Evolutionary conservation across 768 basidiomycete genomes (phyloP), one percentile per base, ranked within the genome.

Genomic region (Leccinellum luteum): DNA sequence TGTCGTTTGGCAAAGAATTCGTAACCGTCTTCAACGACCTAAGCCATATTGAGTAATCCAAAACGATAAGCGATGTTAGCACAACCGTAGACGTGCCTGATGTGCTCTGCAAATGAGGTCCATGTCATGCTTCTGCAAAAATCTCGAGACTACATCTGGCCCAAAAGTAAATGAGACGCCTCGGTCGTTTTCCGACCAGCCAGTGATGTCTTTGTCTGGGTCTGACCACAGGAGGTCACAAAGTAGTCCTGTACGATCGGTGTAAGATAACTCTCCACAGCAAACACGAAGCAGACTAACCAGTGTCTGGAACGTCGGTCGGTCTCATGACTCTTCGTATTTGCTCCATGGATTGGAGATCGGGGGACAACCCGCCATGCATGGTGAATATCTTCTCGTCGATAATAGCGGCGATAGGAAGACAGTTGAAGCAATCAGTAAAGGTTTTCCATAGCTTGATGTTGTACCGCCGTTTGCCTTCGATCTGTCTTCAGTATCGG

Each of bases 381-480:
- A 98, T 98, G 51, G 94, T 97, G 76, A 99, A 98, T 73, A 99
- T 99, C 80, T 98, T 99, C 78, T 98, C 96, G 77, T 98, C 96
- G 73, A 99, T 98, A 76, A 99, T 98, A 66, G 96, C 96, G 49
- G 96, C 96, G 73, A 99, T 98, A 35, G 96, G 96, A 64, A 98
- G 80, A 74, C 96, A 98, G 79, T 99, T 99, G 84, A 99, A 99
- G 79, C 96, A 98, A 74, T 99, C 96, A 58, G 96, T 99, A 76
- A 99, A 99, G 34, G 96, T 99, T 83, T 99, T 99, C 96, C 96
- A 99, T 72, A 98, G 83, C 76, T 99, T 99, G 84, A 99, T 99
- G 81, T 98, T 99, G 84, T 98, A 98, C 72, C 96, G 87, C 73
- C 96, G 93, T 82, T 99, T 99, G 84, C 96, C 96, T 98, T 71